Evolutionary conservation across 2,329 filamentous ascomycete species (phyloP).

Genomic region (Sporothrix sp.): DNA sequence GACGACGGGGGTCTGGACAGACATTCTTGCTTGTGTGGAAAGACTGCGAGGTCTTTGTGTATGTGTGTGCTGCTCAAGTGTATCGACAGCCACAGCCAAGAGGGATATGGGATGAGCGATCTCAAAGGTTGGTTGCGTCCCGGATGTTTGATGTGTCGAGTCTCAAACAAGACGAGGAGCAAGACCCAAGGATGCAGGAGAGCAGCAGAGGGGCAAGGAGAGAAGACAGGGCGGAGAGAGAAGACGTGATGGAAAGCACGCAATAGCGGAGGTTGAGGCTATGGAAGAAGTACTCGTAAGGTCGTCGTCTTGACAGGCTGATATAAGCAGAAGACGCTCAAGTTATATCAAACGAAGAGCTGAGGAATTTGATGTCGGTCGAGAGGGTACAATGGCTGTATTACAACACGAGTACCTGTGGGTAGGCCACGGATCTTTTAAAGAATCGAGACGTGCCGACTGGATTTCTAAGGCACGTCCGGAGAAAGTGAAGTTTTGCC

Average conservation of each 20-base stretch:
- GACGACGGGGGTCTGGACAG: background rate
- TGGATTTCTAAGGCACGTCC: conserved; percentile 10
- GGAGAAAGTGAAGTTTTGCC: background rate
- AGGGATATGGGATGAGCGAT: no score
- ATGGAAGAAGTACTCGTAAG: no score
- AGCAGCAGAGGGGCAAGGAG: background rate
- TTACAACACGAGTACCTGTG: background rate
- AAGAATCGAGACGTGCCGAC: background rate
- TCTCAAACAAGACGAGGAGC: background rate
- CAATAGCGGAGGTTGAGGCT: background rate
- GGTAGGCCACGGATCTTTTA: conserved; percentile 1
- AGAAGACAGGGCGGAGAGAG: no score
- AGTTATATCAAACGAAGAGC: background rate
- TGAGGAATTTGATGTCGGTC: background rate
- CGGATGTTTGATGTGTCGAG: background rate
- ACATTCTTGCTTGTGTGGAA: conserved; percentile 1
- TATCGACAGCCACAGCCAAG: background rate
- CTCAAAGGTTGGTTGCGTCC: background rate
- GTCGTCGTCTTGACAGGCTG: no score
- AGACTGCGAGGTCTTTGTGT: background rate
- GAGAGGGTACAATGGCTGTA: no score
- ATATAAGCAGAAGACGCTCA: background rate
- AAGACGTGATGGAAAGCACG: no score
- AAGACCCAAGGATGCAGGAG: background rate
- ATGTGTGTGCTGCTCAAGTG: background rate